Evolutionary conservation across 164 flowering plant species (phyloP).

Genomic region (Vitis amurensis): DNA sequence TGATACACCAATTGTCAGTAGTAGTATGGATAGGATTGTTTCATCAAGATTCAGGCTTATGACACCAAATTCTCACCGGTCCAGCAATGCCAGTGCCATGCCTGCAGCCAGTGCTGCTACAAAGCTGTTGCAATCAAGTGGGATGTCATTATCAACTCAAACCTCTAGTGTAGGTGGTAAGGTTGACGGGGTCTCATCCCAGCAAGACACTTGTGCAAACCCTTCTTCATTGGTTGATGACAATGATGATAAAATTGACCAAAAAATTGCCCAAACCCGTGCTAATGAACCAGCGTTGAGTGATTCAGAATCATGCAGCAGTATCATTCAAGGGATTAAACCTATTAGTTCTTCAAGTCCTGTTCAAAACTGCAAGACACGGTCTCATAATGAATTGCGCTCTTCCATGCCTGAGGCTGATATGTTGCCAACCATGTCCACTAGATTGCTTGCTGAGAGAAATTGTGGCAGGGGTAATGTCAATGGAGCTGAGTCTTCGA

Average conservation of each 20-base stretch:
- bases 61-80: conserved; percentile 1
- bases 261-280: neutral
- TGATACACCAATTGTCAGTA: conserved; percentile 23
- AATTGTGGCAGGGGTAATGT: conserved; percentile 9
- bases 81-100: neutral
- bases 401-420: conserved; percentile 23
- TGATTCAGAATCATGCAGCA: neutral
- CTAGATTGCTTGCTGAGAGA: conserved; percentile 19
- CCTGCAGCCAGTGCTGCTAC: conserved; percentile 26
- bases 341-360: conserved; percentile 4
- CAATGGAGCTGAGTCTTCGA: neutral
- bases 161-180: neutral
- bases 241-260: neutral
- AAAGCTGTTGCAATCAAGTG: conserved; percentile 27
- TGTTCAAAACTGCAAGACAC: conserved; percentile 2
- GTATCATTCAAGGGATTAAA: neutral
- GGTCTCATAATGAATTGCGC: conserved; percentile 8
- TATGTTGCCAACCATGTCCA: conserved; percentile 20
- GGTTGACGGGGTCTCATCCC: neutral
- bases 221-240: conserved; percentile 1
- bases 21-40: conserved; percentile 4
- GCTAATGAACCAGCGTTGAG: neutral
- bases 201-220: neutral
- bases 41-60: conserved; percentile 13
- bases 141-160: conserved; percentile 9